Base-by-base conservation (phyloP, 441 rosid species). In the Populus hybrid region DNA sequence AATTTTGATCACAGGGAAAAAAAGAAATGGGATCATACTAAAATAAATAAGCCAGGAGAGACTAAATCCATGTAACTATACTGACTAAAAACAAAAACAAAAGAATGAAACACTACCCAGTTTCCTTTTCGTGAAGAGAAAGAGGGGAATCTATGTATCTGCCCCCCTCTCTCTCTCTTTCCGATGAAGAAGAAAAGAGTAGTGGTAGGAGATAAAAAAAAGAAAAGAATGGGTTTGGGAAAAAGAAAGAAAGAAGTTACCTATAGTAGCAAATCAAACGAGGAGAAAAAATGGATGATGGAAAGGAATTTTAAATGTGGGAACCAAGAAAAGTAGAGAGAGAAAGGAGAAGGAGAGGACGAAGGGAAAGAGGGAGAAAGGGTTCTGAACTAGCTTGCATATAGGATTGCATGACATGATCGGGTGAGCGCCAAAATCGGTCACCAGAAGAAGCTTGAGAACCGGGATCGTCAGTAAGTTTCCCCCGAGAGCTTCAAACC, bases 381-480 rank as follows among this genome's bases (percentile, higher is more conserved):
- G 59, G 42, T 75, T 50, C n/a, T 18, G 79, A 79, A 76, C 80
- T 69, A 78, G 82, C 81, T 79, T 81, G 80, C 86, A 87, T 82
- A 84, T 88, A 85, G 87, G 86, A 56, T 75, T 78, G 65, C 74
- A 78, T 82, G 75, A 77, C 82, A 90, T 82, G 88, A 86, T 85
- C 84, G 92, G 93, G 87, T 75, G 84, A 86, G 86, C 88, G 88
- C 42, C 64, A 89, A 84, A 88, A 80, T 79, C 88, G 92, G 88
- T 77, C 81, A 36, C 65, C 69, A 78, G 79, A 80, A 73, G 72
- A 82, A 83, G 79, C 96, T 86, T 64, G 89, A 89, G 93, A 88
- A 85, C 86, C 86, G 93, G 89, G 87, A 86, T 85, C 87, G 70
- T 80, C 84, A 66, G 72, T 5, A 77, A 77, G 75, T 74, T 36